A percentile compares a stretch with the other conserved stretches of the same genome.
Conservation (phyloP, 1,139 yeast genomes). For the Hyphopichia buzzinii region DNA sequence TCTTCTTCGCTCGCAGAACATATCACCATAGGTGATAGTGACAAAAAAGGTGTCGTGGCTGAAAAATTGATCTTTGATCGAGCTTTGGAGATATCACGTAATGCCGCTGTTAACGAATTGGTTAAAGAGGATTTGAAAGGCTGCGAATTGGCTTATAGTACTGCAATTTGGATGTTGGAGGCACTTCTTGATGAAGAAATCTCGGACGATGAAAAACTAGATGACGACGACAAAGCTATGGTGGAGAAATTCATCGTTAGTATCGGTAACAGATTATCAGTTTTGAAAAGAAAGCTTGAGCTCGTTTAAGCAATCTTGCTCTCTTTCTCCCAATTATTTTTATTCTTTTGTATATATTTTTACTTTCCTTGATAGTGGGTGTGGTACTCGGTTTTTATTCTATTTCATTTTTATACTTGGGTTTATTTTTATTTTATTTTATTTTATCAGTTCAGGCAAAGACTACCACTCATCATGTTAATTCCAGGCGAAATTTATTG, state of each 20-base stretch:
- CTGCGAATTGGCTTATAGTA: constrained; percentile 85
- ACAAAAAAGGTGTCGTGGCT: constrained; percentile 45
- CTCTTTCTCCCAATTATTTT: background rate
- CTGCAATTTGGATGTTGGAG: constrained; percentile 94
- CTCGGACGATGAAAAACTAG: constrained; percentile 44
- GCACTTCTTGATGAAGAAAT: constrained; percentile 65
- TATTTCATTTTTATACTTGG: background rate
- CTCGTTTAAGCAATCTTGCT: background rate
- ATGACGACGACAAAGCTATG: constrained; percentile 67
- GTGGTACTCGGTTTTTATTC: background rate
- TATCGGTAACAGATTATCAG: constrained; percentile 66
- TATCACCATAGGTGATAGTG: constrained; percentile 7
- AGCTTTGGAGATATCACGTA: constrained; percentile 87
- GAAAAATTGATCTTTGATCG: constrained; percentile 88
- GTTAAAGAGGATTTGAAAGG: constrained; percentile 72
- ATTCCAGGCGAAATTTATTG: background rate
- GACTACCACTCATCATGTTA: no score
- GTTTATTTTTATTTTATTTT: background rate
- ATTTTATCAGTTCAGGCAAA: background rate
- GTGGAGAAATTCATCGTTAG: constrained; percentile 76
- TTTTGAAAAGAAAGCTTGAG: constrained; percentile 48
- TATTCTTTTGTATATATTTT: background rate
- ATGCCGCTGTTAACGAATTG: constrained; percentile 86
- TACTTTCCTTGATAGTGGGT: background rate
- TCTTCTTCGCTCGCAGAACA: constrained; percentile 5